Percentiles rank a stretch among this genome's conserved stretches.
These are phyloP conservation scores for Boletus insuetus DNA, from an alignment of 768 basidiomycete genomes.

Conservation along the genomic window DNA sequence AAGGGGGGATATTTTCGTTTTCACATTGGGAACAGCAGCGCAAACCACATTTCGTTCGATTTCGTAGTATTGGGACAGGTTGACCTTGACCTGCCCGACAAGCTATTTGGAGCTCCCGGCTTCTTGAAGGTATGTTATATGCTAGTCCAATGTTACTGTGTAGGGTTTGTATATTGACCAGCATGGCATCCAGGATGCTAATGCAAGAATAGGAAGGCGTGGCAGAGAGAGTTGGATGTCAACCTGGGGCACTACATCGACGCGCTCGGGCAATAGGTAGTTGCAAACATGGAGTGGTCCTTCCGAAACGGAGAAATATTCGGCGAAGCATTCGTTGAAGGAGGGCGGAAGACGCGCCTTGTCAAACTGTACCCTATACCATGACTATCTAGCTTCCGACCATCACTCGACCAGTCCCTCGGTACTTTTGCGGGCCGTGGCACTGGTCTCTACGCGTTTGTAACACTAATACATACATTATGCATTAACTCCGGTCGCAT, in stretches of 20 bases:
- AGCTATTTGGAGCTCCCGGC: conserved; percentile 53
- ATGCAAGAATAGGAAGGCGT: conserved; percentile 47
- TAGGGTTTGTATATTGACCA: neutral
- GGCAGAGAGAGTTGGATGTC: conserved; percentile 45
- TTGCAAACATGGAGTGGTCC: conserved; percentile 67
- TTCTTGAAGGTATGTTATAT: conserved; percentile 57
- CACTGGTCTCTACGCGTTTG: neutral
- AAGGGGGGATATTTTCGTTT: conserved; percentile 49
- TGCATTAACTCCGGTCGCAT: conserved; percentile 4
- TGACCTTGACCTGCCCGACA: conserved; percentile 61
- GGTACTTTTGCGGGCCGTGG: neutral
- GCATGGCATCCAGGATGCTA: conserved; percentile 43
- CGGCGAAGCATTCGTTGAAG: conserved; percentile 45
- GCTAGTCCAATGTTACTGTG: conserved; percentile 59
- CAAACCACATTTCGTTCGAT: conserved; percentile 59
- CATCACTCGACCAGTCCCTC: conserved; percentile 1
- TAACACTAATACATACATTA: conserved; percentile 13
- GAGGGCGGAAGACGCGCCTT: conserved; percentile 50
- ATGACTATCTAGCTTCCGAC: neutral
- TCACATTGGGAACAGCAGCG: conserved; percentile 63
- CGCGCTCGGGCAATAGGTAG: conserved; percentile 56
- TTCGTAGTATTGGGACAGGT: conserved; percentile 55
- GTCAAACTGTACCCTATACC: conserved; percentile 11
- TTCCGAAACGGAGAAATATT: conserved; percentile 68
- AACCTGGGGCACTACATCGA: conserved; percentile 54